A percentile compares a stretch with the other conserved stretches of the same genome.
These are phyloP conservation scores for Clathrus columnatus DNA, from an alignment of 768 basidiomycete species.

Conservation along the genomic window DNA sequence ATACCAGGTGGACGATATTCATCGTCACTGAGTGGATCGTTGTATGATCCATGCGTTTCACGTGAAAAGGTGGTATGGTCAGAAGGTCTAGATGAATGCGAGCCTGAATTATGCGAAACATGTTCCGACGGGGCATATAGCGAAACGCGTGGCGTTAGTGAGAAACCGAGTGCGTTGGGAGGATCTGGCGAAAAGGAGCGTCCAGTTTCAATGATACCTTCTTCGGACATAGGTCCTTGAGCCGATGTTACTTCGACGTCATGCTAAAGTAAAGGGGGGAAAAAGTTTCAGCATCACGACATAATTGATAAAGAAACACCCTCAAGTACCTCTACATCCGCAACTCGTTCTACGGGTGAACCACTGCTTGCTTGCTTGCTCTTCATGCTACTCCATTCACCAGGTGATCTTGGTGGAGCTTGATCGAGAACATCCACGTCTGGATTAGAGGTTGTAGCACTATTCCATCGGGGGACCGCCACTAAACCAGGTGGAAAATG, in stretches of 20 bases:
- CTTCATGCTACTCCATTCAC: slow-evolving; percentile 44
- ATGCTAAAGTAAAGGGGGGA: background rate
- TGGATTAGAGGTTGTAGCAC: background rate
- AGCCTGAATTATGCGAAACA: background rate
- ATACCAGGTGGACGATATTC: background rate
- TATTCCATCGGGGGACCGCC: slow-evolving; percentile 17
- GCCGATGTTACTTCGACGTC: background rate
- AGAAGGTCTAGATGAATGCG: slow-evolving; percentile 7
- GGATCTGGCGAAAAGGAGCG: background rate
- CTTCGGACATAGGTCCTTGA: slow-evolving; percentile 1
- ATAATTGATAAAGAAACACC: background rate
- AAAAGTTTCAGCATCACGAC: background rate
- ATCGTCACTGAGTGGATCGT: background rate
- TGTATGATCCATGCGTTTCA: background rate
- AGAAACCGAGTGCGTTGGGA: background rate
- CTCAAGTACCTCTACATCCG: background rate
- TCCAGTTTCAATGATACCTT: background rate
- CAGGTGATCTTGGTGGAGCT: slow-evolving; percentile 53
- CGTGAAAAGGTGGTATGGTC: slow-evolving; percentile 1
- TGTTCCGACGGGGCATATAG: background rate
- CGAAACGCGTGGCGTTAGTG: slow-evolving; percentile 6
- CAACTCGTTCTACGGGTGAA: background rate
- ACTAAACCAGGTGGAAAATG: slow-evolving; percentile 32
- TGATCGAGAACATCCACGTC: slow-evolving; percentile 49
- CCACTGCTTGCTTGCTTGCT: slow-evolving; percentile 11